A percentile compares a stretch with the other conserved stretches of the same genome.
phyloP scores from a whole-genome alignment of 306 rosid genomes.

The Geum urbanum region DNA sequence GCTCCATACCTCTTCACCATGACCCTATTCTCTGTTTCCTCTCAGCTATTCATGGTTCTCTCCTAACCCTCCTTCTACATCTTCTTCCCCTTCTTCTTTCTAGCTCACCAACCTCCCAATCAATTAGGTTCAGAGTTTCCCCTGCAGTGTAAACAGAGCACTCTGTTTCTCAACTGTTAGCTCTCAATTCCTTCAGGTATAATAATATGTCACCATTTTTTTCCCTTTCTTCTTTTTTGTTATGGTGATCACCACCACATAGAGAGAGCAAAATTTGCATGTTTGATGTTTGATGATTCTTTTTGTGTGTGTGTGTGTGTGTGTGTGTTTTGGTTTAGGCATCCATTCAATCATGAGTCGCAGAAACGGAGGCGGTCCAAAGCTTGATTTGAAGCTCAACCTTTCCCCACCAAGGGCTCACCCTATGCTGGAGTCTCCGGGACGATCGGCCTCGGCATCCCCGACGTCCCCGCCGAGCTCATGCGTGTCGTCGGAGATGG shows the following conservation, averaged over 20 bases:
- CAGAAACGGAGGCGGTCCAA: constrained; percentile 59
- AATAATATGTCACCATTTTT: neutral
- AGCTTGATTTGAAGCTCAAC: constrained; percentile 81
- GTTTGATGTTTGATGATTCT: neutral
- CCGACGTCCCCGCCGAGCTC: constrained; percentile 79
- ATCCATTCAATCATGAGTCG: constrained; percentile 45
- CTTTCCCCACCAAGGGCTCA: constrained; percentile 70
- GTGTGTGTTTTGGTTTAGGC: constrained; percentile 10
- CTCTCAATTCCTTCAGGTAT: neutral
- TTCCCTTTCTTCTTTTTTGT: neutral
- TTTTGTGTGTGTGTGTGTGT: neutral
- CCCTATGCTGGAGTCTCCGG: constrained; percentile 44
- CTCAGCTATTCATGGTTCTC: constrained; percentile 18
- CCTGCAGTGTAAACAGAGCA: neutral
- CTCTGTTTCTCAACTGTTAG: constrained; percentile 10
- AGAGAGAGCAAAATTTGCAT: neutral
- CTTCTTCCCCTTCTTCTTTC: constrained; percentile 1
- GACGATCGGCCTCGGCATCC: constrained; percentile 54
- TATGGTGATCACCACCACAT: neutral
- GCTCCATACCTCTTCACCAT: constrained; percentile 35
- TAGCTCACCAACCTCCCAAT: neutral
- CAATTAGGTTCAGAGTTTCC: neutral
- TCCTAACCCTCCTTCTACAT: neutral
- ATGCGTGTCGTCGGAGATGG: constrained; percentile 69
- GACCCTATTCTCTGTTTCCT: constrained; percentile 23